These are phyloP conservation scores for Massarina eburnea DNA, from an alignment of 2,329 filamentous ascomycete species.

Conservation along the genomic window DNA sequence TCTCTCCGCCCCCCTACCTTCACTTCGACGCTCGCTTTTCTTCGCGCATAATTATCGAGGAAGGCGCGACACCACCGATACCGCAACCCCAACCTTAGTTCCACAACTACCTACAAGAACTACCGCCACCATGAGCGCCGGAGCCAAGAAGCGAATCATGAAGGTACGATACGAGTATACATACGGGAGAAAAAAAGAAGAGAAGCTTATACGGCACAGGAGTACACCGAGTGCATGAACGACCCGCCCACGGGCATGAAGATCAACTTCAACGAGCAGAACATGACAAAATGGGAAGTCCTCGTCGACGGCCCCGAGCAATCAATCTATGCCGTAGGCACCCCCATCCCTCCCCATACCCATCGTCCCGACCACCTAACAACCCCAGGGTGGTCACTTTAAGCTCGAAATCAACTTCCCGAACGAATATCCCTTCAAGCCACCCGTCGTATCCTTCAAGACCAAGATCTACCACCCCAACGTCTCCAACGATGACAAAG, in stretches of 20 bases:
- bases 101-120: slow-evolving; percentile 9
- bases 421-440: slow-evolving; percentile 85
- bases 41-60: no score
- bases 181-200: not conserved
- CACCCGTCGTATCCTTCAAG: slow-evolving; percentile 74
- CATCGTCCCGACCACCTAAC: slow-evolving; percentile 9
- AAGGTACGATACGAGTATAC: slow-evolving; percentile 33
- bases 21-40: slow-evolving; percentile 7
- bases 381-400: slow-evolving; percentile 67
- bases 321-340: slow-evolving; percentile 65
- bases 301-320: slow-evolving; percentile 65
- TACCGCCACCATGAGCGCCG: slow-evolving; percentile 36
- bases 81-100: not conserved
- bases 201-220: slow-evolving; percentile 23
- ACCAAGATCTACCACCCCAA: slow-evolving; percentile 97
- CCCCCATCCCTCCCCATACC: not conserved
- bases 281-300: slow-evolving; percentile 70
- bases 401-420: slow-evolving; percentile 73
- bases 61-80: no score
- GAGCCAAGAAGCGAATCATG: slow-evolving; percentile 50
- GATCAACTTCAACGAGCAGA: slow-evolving; percentile 58
- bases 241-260: slow-evolving; percentile 42
- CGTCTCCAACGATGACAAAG: slow-evolving; percentile 81
- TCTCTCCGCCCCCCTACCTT: not conserved
- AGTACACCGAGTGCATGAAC: slow-evolving; percentile 40